phyloP scores from a whole-genome alignment of 2,329 filamentous ascomycete genomes.

The Diaporthe longicolla region DNA sequence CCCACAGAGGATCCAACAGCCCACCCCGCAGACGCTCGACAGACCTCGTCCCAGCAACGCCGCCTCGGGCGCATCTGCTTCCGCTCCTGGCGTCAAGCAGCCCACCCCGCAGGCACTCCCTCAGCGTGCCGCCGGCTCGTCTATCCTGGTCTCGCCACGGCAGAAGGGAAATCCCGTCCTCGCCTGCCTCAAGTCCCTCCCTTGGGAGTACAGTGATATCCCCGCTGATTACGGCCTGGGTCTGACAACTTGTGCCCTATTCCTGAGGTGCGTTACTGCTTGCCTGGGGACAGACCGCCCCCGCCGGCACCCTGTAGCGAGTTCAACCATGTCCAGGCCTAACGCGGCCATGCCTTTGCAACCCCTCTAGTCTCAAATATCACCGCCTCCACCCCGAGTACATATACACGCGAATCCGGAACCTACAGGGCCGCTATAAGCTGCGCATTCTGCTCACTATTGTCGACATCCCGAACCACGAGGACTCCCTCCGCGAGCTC shows the following conservation, averaged over 20 bases:
- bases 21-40: constrained; percentile 70
- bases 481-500: constrained; percentile 89
- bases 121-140: constrained; percentile 74
- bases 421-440: constrained; percentile 86
- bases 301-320: no score
- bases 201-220: constrained; percentile 99
- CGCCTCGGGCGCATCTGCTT: constrained; percentile 37
- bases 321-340: constrained; percentile 8
- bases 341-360: neutral
- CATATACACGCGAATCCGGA: constrained; percentile 92
- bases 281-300: no score
- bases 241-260: constrained; percentile 88
- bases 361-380: constrained; percentile 80
- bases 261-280: constrained; percentile 71
- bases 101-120: constrained; percentile 90
- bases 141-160: constrained; percentile 89
- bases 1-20: constrained; percentile 62
- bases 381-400: constrained; percentile 98
- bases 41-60: constrained; percentile 54
- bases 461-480: constrained; percentile 96
- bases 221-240: constrained; percentile 93
- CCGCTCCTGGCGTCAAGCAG: constrained; percentile 76
- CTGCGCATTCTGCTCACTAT: constrained; percentile 89
- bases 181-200: constrained; percentile 82
- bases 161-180: constrained; percentile 97